Evolutionary conservation across 208 protist genomes (phyloP).

Genomic region (Leptomonas pyrrhocoris): DNA sequence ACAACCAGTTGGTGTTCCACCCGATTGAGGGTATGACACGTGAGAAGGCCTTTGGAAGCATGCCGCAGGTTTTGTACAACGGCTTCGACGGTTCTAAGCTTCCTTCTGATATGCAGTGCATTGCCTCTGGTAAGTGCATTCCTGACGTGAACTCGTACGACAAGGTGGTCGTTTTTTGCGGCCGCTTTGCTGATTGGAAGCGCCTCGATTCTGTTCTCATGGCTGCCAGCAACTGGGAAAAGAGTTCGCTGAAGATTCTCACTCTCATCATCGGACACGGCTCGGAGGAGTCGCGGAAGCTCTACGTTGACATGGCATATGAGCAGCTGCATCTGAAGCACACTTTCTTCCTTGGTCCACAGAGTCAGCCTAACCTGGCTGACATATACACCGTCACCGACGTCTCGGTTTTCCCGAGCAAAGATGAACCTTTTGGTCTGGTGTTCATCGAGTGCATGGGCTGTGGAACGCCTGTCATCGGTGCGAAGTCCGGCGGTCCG

Average conservation of each 20-base stretch:
- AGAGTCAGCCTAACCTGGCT: conserved; percentile 62
- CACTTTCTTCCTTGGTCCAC: conserved; percentile 74
- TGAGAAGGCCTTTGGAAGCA: conserved; percentile 54
- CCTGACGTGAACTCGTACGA: conserved; percentile 63
- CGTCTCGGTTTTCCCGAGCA: conserved; percentile 74
- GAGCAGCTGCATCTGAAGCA: conserved; percentile 53
- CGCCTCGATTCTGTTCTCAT: conserved; percentile 64
- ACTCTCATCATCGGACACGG: conserved; percentile 69
- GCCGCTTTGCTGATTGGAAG: conserved; percentile 85
- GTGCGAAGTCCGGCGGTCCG: conserved; percentile 76
- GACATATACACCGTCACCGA: conserved; percentile 66
- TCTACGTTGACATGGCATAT: conserved; percentile 77
- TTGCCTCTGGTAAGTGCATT: conserved; percentile 39
- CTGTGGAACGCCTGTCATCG: conserved; percentile 78
- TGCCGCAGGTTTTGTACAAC: conserved; percentile 68
- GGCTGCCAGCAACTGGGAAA: conserved; percentile 64
- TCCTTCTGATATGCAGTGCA: conserved; percentile 24
- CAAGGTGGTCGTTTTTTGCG: conserved; percentile 71
- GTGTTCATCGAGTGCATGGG: conserved; percentile 88
- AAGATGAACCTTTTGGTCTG: conserved; percentile 79
- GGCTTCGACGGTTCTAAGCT: conserved; percentile 46
- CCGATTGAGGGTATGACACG: conserved; percentile 64
- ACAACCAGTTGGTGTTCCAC: conserved; percentile 79
- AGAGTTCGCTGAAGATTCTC: conserved; percentile 40
- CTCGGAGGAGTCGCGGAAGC: conserved; percentile 52